Base-by-base conservation (phyloP, 306 rosid species). In the Pueraria montana region DNA sequence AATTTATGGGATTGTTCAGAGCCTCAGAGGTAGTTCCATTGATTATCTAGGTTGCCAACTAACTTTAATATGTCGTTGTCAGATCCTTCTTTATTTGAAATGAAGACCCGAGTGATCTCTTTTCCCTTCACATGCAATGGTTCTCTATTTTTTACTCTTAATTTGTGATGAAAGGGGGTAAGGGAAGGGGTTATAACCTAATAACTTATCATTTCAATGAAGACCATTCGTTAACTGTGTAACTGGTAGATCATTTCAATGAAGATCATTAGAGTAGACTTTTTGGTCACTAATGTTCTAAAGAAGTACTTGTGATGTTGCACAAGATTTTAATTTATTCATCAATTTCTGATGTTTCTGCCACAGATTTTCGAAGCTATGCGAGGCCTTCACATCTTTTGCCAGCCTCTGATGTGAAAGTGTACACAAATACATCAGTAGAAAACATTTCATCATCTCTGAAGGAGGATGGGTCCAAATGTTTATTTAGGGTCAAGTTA, bases 341-440 rank as follows among this genome's bases (percentile, higher is more conserved):
- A 24, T 23, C 21, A 10, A 11, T 66, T 24, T 77, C 32, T 38
- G 78, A 8, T 76, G 21, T 79, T 68, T 18, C 56, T 13, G 74
- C 45, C 4, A 7, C 94, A 92, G 98, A 96, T 92, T 91, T 84
- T 78, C 88, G 71, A 84, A 82, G 81, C 75, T 96, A 91, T 73
- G 92, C 87, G 17, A 90, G 70, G 86, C 98, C 99, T 30, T 88
- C 84, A 0, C 85, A 69, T 26, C 93, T 96, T 76, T 82, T 92
- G 78, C 91, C 88, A 81, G 90, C 97, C 72, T 82, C 90, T 18
- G 93, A 92, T 34, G 87, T 88, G 83, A 91, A 84, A 87, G 72
- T 82, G 65, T 86, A 50, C 83, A 84, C 91, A 46, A 77, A 87
- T 77, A 78, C 78, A 78, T 78, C 69, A 42, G 71, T 79, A 66